Evolutionary conservation across 768 basidiomycete genomes (phyloP).

Genomic region (Phaffia tasmanica): DNA sequence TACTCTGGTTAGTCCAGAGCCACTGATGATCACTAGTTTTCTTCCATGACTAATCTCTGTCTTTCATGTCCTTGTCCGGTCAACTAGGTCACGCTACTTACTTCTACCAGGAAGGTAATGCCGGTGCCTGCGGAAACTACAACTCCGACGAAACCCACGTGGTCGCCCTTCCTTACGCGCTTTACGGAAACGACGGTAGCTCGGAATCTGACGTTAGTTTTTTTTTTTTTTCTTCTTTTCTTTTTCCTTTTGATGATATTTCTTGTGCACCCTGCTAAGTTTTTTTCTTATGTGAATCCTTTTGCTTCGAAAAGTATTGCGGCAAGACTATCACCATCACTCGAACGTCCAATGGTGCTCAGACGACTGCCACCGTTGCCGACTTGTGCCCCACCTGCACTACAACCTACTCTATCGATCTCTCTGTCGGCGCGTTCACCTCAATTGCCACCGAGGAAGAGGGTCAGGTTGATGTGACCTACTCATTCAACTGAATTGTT

Average conservation of each 20-base stretch:
- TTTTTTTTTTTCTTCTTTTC: too few relatives aligned
- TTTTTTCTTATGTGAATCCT: too few relatives aligned
- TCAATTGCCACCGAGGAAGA: constrained; percentile 44
- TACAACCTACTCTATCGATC: constrained; percentile 51
- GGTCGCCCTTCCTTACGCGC: constrained; percentile 44
- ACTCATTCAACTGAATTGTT: too few relatives aligned
- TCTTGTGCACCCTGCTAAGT: too few relatives aligned
- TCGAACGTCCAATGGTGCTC: constrained; percentile 51
- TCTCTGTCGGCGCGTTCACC: constrained; percentile 51
- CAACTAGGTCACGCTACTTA: constrained; percentile 40
- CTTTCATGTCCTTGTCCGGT: too few relatives aligned
- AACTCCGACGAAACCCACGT: constrained; percentile 45
- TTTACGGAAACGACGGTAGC: constrained; percentile 45
- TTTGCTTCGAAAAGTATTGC: constrained; percentile 43
- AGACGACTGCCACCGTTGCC: constrained; percentile 55
- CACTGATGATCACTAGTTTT: too few relatives aligned
- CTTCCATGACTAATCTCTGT: too few relatives aligned
- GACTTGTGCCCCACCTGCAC: constrained; percentile 63
- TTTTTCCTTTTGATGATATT: too few relatives aligned
- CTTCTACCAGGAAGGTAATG: constrained; percentile 58
- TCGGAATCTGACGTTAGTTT: background rate
- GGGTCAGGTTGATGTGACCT: constrained; percentile 43
- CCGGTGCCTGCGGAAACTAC: constrained; percentile 65
- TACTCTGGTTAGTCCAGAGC: constrained; percentile 25
- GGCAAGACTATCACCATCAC: constrained; percentile 55